These are phyloP conservation scores for Nymphaea colorata DNA, from an alignment of 164 flowering plant genomes.

Conservation along the genomic window DNA sequence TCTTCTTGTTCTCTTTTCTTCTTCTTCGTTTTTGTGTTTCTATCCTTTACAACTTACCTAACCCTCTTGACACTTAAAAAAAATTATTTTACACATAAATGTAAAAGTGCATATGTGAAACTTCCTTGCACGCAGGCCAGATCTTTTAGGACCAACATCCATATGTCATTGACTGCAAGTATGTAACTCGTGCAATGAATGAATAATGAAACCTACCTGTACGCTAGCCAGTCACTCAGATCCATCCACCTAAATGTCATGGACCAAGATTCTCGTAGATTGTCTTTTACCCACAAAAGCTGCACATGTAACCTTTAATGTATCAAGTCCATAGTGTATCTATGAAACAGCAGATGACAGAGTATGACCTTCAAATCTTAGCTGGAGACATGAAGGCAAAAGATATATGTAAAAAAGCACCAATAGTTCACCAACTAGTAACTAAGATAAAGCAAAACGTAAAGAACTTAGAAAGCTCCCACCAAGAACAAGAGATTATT, in stretches of 20 bases:
- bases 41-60: too few relatives aligned
- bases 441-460: not conserved
- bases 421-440: not conserved
- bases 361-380: not conserved
- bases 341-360: not conserved
- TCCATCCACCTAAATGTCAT: slow-evolving; percentile 98
- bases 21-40: too few relatives aligned
- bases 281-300: slow-evolving; percentile 99
- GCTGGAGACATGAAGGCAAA: not conserved
- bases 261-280: slow-evolving; percentile 92
- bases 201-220: slow-evolving; percentile 34
- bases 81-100: too few relatives aligned
- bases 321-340: not conserved
- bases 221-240: slow-evolving; percentile 96
- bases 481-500: not conserved
- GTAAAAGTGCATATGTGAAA: too few relatives aligned
- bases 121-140: too few relatives aligned
- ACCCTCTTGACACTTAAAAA: too few relatives aligned
- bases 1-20: too few relatives aligned
- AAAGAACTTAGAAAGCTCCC: not conserved
- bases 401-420: not conserved
- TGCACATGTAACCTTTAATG: slow-evolving; percentile 18
- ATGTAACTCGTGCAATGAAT: not conserved
- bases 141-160: not conserved
- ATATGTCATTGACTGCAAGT: not conserved